Conservation (phyloP, 768 basidiomycete species). For the Xerocomellus dryophilus region DNA sequence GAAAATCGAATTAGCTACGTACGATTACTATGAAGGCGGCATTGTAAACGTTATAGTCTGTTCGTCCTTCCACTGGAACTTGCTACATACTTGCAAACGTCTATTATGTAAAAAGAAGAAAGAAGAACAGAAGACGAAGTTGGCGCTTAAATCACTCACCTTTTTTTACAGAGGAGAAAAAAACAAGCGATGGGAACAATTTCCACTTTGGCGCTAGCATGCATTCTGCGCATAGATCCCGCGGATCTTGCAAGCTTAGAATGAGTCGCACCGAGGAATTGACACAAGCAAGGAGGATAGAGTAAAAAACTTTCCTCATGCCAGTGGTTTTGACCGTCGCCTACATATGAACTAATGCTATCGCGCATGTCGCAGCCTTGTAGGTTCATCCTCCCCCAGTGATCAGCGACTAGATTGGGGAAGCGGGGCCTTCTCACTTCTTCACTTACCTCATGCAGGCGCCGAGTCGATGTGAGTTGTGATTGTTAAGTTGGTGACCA, state of each 20-base stretch:
- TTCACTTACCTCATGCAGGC: constrained; percentile 11
- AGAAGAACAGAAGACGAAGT: background rate
- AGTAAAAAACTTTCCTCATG: constrained; percentile 1
- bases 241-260: no score
- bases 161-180: background rate
- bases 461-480: background rate
- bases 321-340: background rate
- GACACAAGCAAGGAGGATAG: background rate
- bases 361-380: background rate
- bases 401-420: background rate
- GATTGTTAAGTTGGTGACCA: constrained; percentile 14
- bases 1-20: background rate
- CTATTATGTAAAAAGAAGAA: background rate
- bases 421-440: background rate
- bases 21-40: background rate
- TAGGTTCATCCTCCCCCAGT: background rate
- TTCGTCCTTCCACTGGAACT: background rate
- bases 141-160: background rate
- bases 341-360: background rate
- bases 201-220: constrained; percentile 4
- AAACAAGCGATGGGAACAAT: constrained; percentile 10
- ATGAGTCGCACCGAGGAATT: no score
- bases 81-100: no score
- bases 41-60: background rate
- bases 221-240: constrained; percentile 1